Conservation (phyloP, 768 basidiomycete genomes). For the Mycena chlorophos region DNA sequence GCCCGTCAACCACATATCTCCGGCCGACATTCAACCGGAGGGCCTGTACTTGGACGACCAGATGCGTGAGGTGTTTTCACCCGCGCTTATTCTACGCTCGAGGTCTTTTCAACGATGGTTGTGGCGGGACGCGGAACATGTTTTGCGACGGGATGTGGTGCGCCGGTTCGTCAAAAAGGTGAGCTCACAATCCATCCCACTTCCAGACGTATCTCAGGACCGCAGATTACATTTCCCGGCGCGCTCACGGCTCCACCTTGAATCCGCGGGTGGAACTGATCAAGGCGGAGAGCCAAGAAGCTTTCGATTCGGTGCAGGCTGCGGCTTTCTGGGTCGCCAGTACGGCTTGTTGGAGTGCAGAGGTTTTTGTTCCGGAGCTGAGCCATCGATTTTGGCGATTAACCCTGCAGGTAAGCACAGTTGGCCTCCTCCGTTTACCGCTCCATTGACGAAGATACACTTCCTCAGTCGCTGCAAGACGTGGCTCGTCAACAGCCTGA, state of each 20-base stretch:
- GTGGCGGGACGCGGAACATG: slow-evolving; percentile 87
- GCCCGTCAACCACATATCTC: too few relatives aligned
- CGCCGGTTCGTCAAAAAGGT: slow-evolving; percentile 79
- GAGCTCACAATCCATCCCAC: too few relatives aligned
- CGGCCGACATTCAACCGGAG: too few relatives aligned
- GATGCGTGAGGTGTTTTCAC: too few relatives aligned
- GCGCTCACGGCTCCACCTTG: slow-evolving; percentile 65
- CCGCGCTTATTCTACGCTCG: too few relatives aligned
- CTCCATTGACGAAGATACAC: slow-evolving; percentile 37
- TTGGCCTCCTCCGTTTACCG: neutral
- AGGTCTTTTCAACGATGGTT: too few relatives aligned
- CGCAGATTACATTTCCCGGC: slow-evolving; percentile 72
- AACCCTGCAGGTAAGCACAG: slow-evolving; percentile 72
- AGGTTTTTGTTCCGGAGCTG: slow-evolving; percentile 82
- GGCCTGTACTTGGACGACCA: too few relatives aligned
- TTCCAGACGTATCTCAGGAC: too few relatives aligned
- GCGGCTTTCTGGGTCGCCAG: slow-evolving; percentile 72
- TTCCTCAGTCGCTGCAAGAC: slow-evolving; percentile 76
- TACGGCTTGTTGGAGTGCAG: slow-evolving; percentile 80
- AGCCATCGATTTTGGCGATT: slow-evolving; percentile 88
- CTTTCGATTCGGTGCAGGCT: slow-evolving; percentile 52
- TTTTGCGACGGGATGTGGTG: slow-evolving; percentile 71
- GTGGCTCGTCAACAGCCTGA: slow-evolving; percentile 69
- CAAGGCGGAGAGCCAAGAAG: slow-evolving; percentile 41
- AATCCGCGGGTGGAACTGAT: slow-evolving; percentile 42